A percentile compares a stretch with the other conserved stretches of the same genome.
Conservation (phyloP, 164 flowering plant species). For the Vitis cinerea region DNA sequence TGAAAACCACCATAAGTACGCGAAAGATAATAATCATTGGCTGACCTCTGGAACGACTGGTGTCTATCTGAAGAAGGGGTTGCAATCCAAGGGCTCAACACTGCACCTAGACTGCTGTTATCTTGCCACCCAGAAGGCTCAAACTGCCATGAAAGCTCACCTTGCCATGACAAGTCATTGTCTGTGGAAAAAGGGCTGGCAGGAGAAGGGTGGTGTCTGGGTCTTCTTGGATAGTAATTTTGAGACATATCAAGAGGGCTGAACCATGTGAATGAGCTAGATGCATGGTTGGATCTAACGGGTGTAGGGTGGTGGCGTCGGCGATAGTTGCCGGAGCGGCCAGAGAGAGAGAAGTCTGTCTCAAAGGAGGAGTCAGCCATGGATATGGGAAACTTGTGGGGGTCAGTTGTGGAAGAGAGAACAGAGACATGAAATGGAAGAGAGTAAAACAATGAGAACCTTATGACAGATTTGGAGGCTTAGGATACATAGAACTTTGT, state of each 20-base stretch:
- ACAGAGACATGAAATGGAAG: neutral
- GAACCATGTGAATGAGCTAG: slow-evolving; percentile 23
- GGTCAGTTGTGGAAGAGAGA: neutral
- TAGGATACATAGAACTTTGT: too few species aligned
- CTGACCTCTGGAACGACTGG: slow-evolving; percentile 33
- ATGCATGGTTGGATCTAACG: slow-evolving; percentile 19
- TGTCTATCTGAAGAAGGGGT: slow-evolving; percentile 16
- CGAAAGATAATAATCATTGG: slow-evolving; percentile 53
- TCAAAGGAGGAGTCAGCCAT: slow-evolving; percentile 51
- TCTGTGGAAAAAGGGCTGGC: slow-evolving; percentile 40
- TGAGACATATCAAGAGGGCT: slow-evolving; percentile 18
- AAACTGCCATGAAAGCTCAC: slow-evolving; percentile 71
- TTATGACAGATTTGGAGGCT: neutral
- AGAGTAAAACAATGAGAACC: neutral
- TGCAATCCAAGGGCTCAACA: slow-evolving; percentile 56
- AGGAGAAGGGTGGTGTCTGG: slow-evolving; percentile 27
- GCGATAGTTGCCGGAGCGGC: neutral
- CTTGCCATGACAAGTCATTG: slow-evolving; percentile 57
- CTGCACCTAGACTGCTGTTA: slow-evolving; percentile 41
- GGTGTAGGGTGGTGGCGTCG: slow-evolving; percentile 37
- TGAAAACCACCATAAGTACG: slow-evolving; percentile 19
- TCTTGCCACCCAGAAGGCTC: slow-evolving; percentile 53
- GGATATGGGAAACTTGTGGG: neutral
- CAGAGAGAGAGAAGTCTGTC: slow-evolving; percentile 19
- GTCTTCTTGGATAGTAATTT: slow-evolving; percentile 12